Conservation (phyloP, 495 filamentous ascomycete genomes). For the Lophiotrema nucula region DNA sequence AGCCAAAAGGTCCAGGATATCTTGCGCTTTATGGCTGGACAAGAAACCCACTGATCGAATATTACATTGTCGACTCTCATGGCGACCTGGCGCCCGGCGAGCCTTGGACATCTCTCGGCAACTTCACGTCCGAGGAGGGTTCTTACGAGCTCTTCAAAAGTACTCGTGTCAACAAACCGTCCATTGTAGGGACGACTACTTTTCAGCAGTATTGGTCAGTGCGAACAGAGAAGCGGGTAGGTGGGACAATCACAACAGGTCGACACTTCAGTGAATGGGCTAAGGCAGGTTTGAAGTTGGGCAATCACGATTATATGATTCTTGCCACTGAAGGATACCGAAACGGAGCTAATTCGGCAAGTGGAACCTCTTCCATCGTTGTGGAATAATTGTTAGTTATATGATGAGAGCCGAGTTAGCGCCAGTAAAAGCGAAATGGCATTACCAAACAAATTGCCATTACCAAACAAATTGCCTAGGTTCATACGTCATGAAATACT, state of each 20-base stretch:
- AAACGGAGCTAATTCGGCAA: slow-evolving; percentile 15
- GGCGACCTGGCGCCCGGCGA: slow-evolving; percentile 54
- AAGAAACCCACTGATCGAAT: slow-evolving; percentile 59
- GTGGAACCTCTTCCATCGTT: too few species aligned
- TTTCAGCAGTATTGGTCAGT: slow-evolving; percentile 64
- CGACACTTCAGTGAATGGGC: slow-evolving; percentile 43
- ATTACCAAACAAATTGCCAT: too few species aligned
- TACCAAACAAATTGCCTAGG: too few species aligned
- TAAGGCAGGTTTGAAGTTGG: slow-evolving; percentile 41
- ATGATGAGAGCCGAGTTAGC: too few species aligned
- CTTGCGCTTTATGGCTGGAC: slow-evolving; percentile 65
- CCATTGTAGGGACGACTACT: slow-evolving; percentile 57
- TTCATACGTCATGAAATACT: too few species aligned
- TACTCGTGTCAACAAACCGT: slow-evolving; percentile 43
- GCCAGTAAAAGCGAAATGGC: too few species aligned
- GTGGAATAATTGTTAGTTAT: too few species aligned
- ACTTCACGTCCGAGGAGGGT: slow-evolving; percentile 20
- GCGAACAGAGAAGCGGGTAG: slow-evolving; percentile 52
- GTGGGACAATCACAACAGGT: slow-evolving; percentile 52
- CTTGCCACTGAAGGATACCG: slow-evolving; percentile 54
- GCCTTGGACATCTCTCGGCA: slow-evolving; percentile 25
- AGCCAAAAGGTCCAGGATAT: slow-evolving; percentile 57
- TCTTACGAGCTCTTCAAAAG: slow-evolving; percentile 31
- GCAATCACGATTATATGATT: slow-evolving; percentile 41
- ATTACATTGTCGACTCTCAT: slow-evolving; percentile 62